phyloP scores from a whole-genome alignment of 768 basidiomycete species.

The Macrolepiota albuminosa region DNA sequence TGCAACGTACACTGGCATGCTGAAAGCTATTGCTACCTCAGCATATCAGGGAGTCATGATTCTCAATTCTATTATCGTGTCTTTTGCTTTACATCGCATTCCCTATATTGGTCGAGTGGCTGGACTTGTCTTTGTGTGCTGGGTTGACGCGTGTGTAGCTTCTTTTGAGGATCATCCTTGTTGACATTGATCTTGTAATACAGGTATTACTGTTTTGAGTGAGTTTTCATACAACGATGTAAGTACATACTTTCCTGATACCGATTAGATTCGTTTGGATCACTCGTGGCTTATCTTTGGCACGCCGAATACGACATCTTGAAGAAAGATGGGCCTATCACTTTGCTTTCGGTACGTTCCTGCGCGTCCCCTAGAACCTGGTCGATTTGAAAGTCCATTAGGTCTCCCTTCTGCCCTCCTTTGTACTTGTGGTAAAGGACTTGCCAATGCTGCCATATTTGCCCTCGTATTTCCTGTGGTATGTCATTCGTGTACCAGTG shows the following conservation, averaged over 20 bases:
- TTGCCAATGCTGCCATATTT: slow-evolving; percentile 80
- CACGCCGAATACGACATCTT: slow-evolving; percentile 63
- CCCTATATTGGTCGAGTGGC: slow-evolving; percentile 59
- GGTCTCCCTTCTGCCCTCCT: slow-evolving; percentile 68
- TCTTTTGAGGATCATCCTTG: background rate
- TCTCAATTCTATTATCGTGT: slow-evolving; percentile 65
- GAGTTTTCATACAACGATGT: slow-evolving; percentile 15
- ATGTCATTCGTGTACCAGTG: slow-evolving; percentile 20
- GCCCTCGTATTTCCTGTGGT: slow-evolving; percentile 80
- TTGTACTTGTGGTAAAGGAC: slow-evolving; percentile 67
- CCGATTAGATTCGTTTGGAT: slow-evolving; percentile 69
- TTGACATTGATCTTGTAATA: background rate
- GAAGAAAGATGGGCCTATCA: slow-evolving; percentile 92
- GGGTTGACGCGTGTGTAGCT: slow-evolving; percentile 77
- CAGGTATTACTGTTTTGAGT: slow-evolving; percentile 93
- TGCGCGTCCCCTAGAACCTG: background rate
- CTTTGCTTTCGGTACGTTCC: slow-evolving; percentile 65
- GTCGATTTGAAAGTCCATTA: slow-evolving; percentile 18
- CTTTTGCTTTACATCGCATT: slow-evolving; percentile 56
- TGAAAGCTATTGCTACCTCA: slow-evolving; percentile 72
- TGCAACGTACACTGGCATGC: slow-evolving; percentile 61
- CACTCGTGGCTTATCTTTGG: slow-evolving; percentile 64
- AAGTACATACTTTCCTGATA: slow-evolving; percentile 8
- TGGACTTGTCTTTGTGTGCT: slow-evolving; percentile 74
- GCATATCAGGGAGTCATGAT: slow-evolving; percentile 84